A percentile compares a stretch with the other conserved stretches of the same genome.
phyloP scores from a whole-genome alignment of 176 grass and related monocot species.

The Echinochloa phyllopogon region DNA sequence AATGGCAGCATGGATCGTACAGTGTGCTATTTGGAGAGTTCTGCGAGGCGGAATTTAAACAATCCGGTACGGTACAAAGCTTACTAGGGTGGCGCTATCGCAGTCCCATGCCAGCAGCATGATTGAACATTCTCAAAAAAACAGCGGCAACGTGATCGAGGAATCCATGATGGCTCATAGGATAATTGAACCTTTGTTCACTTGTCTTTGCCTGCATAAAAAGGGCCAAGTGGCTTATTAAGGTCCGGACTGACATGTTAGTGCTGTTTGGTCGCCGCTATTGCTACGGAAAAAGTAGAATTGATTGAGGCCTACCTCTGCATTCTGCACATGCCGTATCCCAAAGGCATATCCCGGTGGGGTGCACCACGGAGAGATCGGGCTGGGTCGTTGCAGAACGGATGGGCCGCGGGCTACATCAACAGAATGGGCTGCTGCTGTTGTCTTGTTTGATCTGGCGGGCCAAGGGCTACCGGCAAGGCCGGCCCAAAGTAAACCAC shows the following conservation, averaged over 20 bases:
- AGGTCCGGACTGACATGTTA: not conserved
- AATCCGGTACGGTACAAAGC: not conserved
- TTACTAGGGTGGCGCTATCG: not conserved
- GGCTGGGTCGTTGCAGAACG: not conserved
- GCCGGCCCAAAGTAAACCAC: not conserved
- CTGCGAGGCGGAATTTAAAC: not conserved
- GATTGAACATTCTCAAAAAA: not conserved
- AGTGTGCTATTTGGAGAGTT: not conserved
- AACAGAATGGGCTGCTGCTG: not conserved
- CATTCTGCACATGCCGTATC: slow-evolving; percentile 4
- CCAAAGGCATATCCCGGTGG: not conserved
- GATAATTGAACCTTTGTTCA: not conserved
- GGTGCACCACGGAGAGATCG: not conserved
- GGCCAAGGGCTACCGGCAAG: not conserved
- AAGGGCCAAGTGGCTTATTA: not conserved
- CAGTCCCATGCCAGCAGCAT: not conserved
- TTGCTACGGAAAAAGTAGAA: not conserved
- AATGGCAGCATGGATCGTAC: not conserved
- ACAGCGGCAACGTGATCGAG: not conserved
- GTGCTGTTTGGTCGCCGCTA: not conserved
- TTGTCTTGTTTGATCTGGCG: not conserved
- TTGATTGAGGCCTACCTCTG: not conserved
- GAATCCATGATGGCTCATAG: not conserved
- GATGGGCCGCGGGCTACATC: not conserved
- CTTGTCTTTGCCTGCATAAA: not conserved